phyloP scores from a whole-genome alignment of 2,329 filamentous ascomycete species.

The Monilinia aucupariae region DNA sequence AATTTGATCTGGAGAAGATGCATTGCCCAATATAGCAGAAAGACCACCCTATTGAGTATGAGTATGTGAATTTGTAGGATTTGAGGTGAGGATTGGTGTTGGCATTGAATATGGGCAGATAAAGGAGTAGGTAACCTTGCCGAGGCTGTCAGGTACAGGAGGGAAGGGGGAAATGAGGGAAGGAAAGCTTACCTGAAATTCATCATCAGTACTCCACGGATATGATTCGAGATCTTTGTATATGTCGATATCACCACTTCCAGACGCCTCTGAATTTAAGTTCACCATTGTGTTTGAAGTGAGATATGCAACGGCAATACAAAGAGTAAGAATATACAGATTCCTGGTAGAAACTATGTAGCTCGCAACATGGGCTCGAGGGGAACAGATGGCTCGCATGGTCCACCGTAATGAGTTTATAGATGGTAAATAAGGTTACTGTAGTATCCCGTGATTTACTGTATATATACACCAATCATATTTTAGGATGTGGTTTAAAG shows the following conservation, averaged over 20 bases:
- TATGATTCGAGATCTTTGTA: slow-evolving; percentile 61
- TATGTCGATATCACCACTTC: slow-evolving; percentile 33
- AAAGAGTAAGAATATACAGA: neutral
- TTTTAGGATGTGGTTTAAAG: neutral
- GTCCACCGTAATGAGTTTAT: neutral
- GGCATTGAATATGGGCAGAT: no score
- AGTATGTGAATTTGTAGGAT: neutral
- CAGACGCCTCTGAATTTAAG: neutral
- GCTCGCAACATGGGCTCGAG: neutral
- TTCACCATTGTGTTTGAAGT: neutral
- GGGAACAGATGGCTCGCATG: neutral
- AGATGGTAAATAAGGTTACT: no score
- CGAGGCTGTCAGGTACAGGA: slow-evolving; percentile 25
- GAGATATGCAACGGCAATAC: neutral
- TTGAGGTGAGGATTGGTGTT: no score
- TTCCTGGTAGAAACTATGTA: no score
- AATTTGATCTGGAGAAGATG: slow-evolving; percentile 48
- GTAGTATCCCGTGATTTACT: neutral
- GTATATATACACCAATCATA: neutral
- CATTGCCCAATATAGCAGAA: slow-evolving; percentile 56
- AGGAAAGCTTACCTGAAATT: slow-evolving; percentile 52
- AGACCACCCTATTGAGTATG: slow-evolving; percentile 47
- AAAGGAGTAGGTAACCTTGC: slow-evolving; percentile 5
- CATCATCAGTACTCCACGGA: slow-evolving; percentile 60
- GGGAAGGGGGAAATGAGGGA: no score